Evolutionary conservation across 2,329 filamentous ascomycete species (phyloP), one percentile per base, ranked within the genome.

Genomic region (Colletotrichum simmondsii): DNA sequence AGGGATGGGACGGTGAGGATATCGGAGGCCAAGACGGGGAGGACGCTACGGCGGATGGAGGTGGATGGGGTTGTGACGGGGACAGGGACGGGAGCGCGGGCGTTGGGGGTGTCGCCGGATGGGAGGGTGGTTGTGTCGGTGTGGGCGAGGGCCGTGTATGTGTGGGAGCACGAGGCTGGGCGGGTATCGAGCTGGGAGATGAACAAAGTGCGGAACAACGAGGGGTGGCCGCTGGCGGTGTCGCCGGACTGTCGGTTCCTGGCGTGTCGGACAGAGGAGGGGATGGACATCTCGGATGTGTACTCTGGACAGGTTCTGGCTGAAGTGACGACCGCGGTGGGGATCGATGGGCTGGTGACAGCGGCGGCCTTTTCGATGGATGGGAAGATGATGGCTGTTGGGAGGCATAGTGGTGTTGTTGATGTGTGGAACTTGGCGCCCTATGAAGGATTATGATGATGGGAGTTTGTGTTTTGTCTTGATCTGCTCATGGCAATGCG

Each of bases 191-290:
- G 78, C 3, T 85, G 84, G 75, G 78, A 79, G 65, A 77, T 85
- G 46, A 77, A 80, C 66, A 71, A 77, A 3, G 77, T 80, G n/a
- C 78, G 84, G 22, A 53, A 58, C 58, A 72, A 53, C 16, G 84
- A 85, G 71, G 84, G 83, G 30, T 85, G 83, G 83, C 83, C 84
- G 24, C 75, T 85, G 64, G 79, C 77, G 49, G 78, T 85, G 37
- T 85, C 84, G 4, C 77, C 81, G 2, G 82, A 85, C 72, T 80
- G 80, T 28, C 74, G 79, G 56, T 83, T 80, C 73, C 77, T 85
- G 76, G 78, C 77, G 22, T 83, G 81, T 73, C 78, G 84, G 71
- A 85, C 81, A 0, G 84, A 85, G 65, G 79, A 81, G 4, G 84
- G 84, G 7, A 81, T 85, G 65, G 84, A 85, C 26, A 75, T 85